Conservation (phyloP, 345 rosid genomes). For the Murraya paniculata region DNA sequence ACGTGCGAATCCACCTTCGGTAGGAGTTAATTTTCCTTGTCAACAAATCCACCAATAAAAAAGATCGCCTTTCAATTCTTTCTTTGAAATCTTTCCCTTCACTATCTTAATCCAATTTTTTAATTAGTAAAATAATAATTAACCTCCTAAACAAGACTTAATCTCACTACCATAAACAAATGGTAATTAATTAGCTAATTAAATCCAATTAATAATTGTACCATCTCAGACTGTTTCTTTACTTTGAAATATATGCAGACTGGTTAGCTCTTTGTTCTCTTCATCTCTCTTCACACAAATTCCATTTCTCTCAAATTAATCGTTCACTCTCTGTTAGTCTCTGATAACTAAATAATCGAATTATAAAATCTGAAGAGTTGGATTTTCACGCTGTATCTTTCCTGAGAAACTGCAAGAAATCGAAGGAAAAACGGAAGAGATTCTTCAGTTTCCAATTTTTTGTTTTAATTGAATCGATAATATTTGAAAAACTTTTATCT, state of each 20-base stretch:
- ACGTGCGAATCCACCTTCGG: conserved; percentile 17
- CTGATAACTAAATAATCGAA: background rate
- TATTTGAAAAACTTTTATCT: background rate
- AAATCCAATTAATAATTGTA: background rate
- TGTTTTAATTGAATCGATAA: background rate
- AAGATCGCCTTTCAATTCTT: background rate
- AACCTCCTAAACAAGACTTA: background rate
- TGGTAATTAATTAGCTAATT: background rate
- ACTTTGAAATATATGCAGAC: background rate
- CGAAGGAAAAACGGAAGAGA: background rate
- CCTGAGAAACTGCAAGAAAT: background rate
- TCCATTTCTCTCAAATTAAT: background rate
- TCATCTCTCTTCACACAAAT: conserved; percentile 3
- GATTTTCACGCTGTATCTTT: background rate
- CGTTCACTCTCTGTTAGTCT: background rate
- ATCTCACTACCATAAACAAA: background rate
- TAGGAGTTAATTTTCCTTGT: background rate
- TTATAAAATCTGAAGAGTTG: no score
- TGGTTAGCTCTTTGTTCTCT: conserved; percentile 11
- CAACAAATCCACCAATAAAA: conserved; percentile 12
- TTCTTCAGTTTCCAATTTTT: background rate
- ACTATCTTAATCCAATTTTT: background rate
- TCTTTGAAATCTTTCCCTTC: background rate
- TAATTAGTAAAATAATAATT: background rate
- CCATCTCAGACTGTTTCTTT: background rate